Evolutionary conservation across 495 filamentous ascomycete genomes (phyloP), one percentile per base, ranked within the genome.

Genomic region (Xylaria scruposa): DNA sequence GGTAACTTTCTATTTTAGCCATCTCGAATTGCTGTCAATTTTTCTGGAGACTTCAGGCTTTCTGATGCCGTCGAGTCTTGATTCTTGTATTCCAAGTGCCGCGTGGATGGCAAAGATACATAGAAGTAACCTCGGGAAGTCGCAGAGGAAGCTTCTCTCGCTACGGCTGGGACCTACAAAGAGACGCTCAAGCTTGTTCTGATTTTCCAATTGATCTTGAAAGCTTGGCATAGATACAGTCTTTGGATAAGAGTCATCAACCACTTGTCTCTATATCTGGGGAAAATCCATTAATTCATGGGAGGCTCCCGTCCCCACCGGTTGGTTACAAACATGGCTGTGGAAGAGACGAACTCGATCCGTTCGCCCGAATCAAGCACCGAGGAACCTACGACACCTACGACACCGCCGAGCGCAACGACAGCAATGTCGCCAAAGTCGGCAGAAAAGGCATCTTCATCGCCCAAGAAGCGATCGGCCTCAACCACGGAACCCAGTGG

Each of bases 401-500:
- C 70, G 46, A 53, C 70, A 54, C 58, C 70, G 38, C 51, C 62
- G 38, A 67, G 33, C 40, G 26, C 47, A 46, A 60, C 13, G 12
- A 51, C 67, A 65, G 54, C 68, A 31, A 74, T 51, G 56, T 70
- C 68, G 44, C 72, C 74, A 33, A 74, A 68, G 36, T 26, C 63
- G 36, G 68, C 70, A 7, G 72, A 77, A 31, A 79, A 73, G 33
- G 56, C 72, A 36, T 53, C 68, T 40, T 66, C 76, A 44, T 64
- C 77, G 49, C 76, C 81, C 15, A 83, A 83, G 74, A 83, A 83
- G 70, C 79, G 80, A 67, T 56, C 76, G 21, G 75, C 76, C 17
- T 68, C 78, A 12, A 74, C 71, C 33, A 64, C 75, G 24, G 73
- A 78, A 62, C 73, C 76, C 44, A 77, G 72, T 74, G 76, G 75